Percentiles rank a stretch among this genome's conserved stretches.
phyloP scores from a whole-genome alignment of 129 eudicot genomes.

The Flaveria linearis region DNA sequence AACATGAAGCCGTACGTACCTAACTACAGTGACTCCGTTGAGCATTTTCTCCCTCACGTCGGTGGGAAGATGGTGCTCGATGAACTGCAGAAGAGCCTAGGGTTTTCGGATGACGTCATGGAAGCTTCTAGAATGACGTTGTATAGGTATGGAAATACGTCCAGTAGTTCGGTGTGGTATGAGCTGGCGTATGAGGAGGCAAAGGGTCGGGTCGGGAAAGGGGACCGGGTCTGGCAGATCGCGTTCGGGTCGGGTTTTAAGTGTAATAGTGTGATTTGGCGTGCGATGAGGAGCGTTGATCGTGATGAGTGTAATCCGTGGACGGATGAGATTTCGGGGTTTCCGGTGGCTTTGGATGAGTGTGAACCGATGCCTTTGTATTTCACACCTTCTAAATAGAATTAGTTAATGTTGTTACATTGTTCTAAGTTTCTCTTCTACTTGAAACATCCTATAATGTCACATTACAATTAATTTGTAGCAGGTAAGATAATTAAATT shows the following conservation, averaged over 20 bases:
- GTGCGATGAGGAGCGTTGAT: slow-evolving; percentile 43
- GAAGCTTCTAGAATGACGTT: slow-evolving; percentile 67
- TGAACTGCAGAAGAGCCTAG: slow-evolving; percentile 40
- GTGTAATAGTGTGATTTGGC: slow-evolving; percentile 56
- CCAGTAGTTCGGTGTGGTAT: slow-evolving; percentile 55
- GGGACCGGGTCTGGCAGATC: slow-evolving; percentile 55
- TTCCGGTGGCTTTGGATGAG: slow-evolving; percentile 31
- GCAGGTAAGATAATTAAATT: too few species aligned
- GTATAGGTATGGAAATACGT: slow-evolving; percentile 56
- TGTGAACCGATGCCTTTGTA: slow-evolving; percentile 14
- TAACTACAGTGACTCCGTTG: slow-evolving; percentile 38
- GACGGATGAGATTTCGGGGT: slow-evolving; percentile 48
- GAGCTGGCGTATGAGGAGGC: slow-evolving; percentile 59
- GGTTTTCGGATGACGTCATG: slow-evolving; percentile 35
- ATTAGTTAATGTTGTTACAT: background rate
- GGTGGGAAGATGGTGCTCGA: slow-evolving; percentile 61
- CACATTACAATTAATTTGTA: too few species aligned
- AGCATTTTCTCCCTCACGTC: slow-evolving; percentile 58
- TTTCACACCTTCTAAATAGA: slow-evolving; percentile 27
- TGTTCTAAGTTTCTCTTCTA: background rate
- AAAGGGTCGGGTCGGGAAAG: slow-evolving; percentile 54
- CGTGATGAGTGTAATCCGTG: slow-evolving; percentile 49
- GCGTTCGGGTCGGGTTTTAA: slow-evolving; percentile 66
- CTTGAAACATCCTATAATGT: background rate
- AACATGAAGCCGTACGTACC: slow-evolving; percentile 38